Conservation (phyloP, 208 protist species). For the Wallacemonas sp. region DNA sequence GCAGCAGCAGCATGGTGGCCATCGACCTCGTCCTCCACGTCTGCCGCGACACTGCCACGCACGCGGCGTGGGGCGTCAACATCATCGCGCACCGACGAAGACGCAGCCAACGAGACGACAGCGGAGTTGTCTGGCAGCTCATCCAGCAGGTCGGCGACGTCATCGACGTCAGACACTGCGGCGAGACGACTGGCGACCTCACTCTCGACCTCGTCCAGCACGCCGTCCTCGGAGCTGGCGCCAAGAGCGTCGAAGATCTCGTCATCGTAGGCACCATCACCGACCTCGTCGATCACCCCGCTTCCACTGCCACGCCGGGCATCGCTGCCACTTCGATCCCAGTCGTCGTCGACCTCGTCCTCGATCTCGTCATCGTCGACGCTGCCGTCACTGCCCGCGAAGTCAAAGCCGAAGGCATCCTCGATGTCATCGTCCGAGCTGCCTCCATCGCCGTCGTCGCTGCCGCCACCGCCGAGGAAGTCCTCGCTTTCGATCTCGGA, state of each 20-base stretch:
- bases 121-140: constrained; percentile 7
- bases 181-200: constrained; percentile 23
- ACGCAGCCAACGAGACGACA: too few relatives aligned
- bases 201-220: constrained; percentile 18
- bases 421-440: constrained; percentile 12
- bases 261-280: constrained; percentile 20
- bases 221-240: constrained; percentile 1
- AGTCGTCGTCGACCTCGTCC: constrained; percentile 56
- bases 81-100: background rate
- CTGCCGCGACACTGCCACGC: constrained; percentile 32
- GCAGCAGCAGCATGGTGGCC: too few relatives aligned
- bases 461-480: background rate
- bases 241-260: constrained; percentile 15
- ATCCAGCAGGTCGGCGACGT: constrained; percentile 20
- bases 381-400: background rate
- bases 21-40: constrained; percentile 20
- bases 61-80: background rate
- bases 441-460: background rate
- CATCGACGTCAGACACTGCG: constrained; percentile 3
- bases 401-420: too few relatives aligned
- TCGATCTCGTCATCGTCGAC: constrained; percentile 25
- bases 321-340: constrained; percentile 1
- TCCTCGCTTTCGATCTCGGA: constrained; percentile 1
- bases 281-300: constrained; percentile 15
- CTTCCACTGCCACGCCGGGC: background rate